Evolutionary conservation across 2,329 filamentous ascomycete species (phyloP), one percentile per base, ranked within the genome.

Genomic region (Furcasterigmium furcatum): DNA sequence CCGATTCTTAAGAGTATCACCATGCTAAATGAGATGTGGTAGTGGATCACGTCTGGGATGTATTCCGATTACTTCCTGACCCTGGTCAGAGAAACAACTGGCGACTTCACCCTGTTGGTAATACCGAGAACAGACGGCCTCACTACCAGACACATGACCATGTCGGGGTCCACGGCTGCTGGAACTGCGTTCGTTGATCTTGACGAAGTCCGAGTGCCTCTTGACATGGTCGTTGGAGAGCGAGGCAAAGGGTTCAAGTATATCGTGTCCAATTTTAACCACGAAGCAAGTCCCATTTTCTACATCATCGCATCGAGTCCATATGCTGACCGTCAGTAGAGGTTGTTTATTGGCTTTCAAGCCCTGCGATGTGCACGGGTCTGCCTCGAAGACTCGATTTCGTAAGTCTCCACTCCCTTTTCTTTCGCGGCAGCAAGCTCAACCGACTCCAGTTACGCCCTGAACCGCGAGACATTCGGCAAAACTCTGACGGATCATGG

Each of bases 11-110:
- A 7, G 30, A 8, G 30, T 3, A 13, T 3, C 16, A n/a, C n/a
- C n/a, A n/a, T 10, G 13, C 30, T 32, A 32, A 32, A 13, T 16
- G 14, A 32, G 12, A 19, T 7, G n/a, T n/a, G n/a, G 10, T 21
- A 82, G 58, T 82, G 78, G 78, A 84, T 84, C 49, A 84, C 81
- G 1, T 79, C 78, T 38, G 76, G 69, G 25, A 72, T 77, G 9
- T 66, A 62, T 36, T 79, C 71, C 65, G 74, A 80, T 20, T 71
- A 80, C 45, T 79, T 78, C 56, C 73, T 76, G 52, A 80, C 79
- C 1, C 76, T 79, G 19, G 80, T 48, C 8, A 52, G 35, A 27
- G 50, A 52, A 25, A 12, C 22, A 77, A 9, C 76, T 79, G 12
- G 68, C 75, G 18, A 81, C 75, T 4, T 82, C 25, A 78, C 74